These are phyloP conservation scores for Karstenula rhodostoma DNA, from an alignment of 2,329 filamentous ascomycete species.

Conservation along the genomic window DNA sequence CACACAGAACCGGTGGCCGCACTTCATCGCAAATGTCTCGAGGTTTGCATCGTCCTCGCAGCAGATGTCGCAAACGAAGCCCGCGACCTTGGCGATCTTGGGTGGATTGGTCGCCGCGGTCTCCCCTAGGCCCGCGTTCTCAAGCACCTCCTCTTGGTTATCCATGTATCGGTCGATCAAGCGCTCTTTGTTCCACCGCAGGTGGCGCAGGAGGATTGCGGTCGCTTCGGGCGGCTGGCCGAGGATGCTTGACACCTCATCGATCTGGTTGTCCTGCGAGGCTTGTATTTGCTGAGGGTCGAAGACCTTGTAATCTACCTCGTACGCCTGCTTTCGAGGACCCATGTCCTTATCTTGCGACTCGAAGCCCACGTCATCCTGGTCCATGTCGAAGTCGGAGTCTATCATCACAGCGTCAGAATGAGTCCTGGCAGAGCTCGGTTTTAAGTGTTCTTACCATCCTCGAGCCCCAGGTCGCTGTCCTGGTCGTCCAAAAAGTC, in stretches of 20 bases:
- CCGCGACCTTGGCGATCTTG: conserved; percentile 73
- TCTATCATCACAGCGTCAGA: conserved; percentile 45
- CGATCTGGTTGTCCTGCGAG: conserved; percentile 85
- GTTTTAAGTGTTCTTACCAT: conserved; percentile 43
- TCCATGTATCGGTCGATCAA: conserved; percentile 98
- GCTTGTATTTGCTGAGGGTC: conserved; percentile 80
- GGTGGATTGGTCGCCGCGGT: conserved; percentile 57
- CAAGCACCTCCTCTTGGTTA: conserved; percentile 77
- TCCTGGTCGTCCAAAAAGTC: conserved; percentile 78
- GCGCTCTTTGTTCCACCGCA: conserved; percentile 95
- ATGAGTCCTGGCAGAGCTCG: background rate
- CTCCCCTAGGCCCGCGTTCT: conserved; percentile 81
- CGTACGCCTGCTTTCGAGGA: conserved; percentile 77
- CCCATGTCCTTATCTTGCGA: conserved; percentile 76
- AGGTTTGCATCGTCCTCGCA: conserved; percentile 84
- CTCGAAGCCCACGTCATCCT: conserved; percentile 67
- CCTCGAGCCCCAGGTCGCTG: conserved; percentile 68
- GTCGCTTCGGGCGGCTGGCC: conserved; percentile 88
- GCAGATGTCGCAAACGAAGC: conserved; percentile 94
- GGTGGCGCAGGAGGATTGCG: conserved; percentile 87
- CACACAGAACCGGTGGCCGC: conserved; percentile 90
- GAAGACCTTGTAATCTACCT: conserved; percentile 85
- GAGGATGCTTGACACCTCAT: conserved; percentile 90
- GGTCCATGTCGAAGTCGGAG: conserved; percentile 64
- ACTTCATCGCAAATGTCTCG: conserved; percentile 91